Evolutionary conservation across 208 protist genomes (phyloP), one percentile per base, ranked within the genome.

Genomic region (Leishmania tarentolae): DNA sequence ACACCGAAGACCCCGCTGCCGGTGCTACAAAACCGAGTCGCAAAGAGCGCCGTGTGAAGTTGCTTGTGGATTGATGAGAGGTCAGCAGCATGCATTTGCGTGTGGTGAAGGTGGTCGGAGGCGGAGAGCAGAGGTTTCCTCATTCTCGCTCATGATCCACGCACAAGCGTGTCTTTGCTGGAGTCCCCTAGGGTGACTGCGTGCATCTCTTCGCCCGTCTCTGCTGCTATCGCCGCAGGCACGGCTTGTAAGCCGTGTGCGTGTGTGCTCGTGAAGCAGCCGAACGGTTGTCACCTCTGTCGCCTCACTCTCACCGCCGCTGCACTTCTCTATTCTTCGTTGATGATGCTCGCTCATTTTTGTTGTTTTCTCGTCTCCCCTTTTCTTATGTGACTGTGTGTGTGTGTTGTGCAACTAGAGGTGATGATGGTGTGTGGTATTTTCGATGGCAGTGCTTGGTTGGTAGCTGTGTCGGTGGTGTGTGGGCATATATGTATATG

Each of bases 11-110:
- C 31, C 31, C 35, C 28, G 71, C 61, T 52, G 79, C 31, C 52
- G 75, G 81, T 21, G 66, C 61, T 7, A 78, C 52, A n/a, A 44
- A 72, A 42, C 52, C 76, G n/a, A 65, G 69, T 35, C 79, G 80
- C 5, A 85, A 86, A 77, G 88, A 89, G 82, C 75, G 82, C 1
- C 81, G 89, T 21, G 91, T 94, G 17, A 94, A 84, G 53, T 83
- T 94, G 53, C 61, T 94, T 3, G 79, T 88, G 59, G 89, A 94
- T 81, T 91, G 80, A 86, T 44, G 68, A 77, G 31, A 28, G 44
- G 35, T 70, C 0, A 70, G 28, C 50, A 31, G 44, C 40, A 17
- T 70, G n/a, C 13, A 17, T 70, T 13, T 28, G 37, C 1, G 44
- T 74, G 44, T 42, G 19, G 15, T 37, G 44, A 35, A 13, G 21